phyloP scores from a whole-genome alignment of 768 basidiomycete genomes.

The Gloeopeniophorella convolvens region DNA sequence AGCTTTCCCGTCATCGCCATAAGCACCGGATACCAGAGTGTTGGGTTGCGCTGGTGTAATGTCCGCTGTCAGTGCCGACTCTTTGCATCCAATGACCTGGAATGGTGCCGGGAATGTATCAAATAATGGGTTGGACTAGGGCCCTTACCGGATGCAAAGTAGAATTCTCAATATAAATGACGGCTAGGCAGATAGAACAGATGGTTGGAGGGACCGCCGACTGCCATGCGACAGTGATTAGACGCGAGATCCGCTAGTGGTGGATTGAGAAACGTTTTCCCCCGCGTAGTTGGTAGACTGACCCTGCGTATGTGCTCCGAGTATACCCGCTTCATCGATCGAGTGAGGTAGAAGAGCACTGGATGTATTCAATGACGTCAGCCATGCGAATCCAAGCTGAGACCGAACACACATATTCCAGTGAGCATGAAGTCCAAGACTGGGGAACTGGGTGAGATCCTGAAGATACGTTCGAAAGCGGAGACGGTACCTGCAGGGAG shows the following conservation, averaged over 20 bases:
- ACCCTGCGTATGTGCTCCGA: background rate
- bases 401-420: background rate
- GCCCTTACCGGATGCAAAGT: background rate
- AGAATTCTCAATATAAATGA: background rate
- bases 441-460: background rate
- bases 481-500: background rate
- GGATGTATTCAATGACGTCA: background rate
- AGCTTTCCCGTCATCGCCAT: constrained; percentile 10
- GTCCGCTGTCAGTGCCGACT: background rate
- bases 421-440: constrained; percentile 1
- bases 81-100: background rate
- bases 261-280: no score
- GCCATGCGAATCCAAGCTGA: background rate
- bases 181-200: background rate
- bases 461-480: background rate
- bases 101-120: background rate
- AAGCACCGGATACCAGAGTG: background rate
- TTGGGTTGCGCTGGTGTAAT: background rate
- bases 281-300: no score
- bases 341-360: constrained; percentile 4
- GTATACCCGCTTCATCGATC: background rate
- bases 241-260: constrained; percentile 2
- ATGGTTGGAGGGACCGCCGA: constrained; percentile 9
- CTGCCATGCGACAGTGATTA: constrained; percentile 6
- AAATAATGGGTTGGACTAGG: background rate